phyloP scores from a whole-genome alignment of 1,139 yeast species.

The Taphrina sp. region DNA sequence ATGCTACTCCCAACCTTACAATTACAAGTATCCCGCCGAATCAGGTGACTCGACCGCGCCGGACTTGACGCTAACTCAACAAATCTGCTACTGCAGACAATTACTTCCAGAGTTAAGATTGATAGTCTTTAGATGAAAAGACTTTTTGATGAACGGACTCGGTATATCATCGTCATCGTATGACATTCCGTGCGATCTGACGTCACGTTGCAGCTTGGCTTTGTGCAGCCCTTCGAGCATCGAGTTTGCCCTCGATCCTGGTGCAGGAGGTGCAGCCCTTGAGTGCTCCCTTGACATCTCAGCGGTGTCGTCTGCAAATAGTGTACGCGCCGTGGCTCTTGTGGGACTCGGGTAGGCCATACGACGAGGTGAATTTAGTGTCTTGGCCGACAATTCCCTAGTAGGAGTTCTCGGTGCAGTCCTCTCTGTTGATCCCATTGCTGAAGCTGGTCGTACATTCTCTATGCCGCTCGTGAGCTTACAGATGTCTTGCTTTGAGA shows the following conservation, averaged over 20 bases:
- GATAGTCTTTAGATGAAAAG: conserved; percentile 8
- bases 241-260: conserved; percentile 1
- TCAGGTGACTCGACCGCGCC: no score
- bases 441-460: conserved; percentile 12
- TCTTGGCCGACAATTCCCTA: not conserved
- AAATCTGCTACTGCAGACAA: no score
- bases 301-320: conserved; percentile 5
- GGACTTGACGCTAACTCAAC: no score
- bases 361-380: not conserved
- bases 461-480: conserved; percentile 3
- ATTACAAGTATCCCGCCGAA: no score
- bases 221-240: conserved; percentile 14
- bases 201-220: conserved; percentile 2
- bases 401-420: conserved; percentile 15
- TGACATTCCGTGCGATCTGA: not conserved
- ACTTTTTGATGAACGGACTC: conserved; percentile 25
- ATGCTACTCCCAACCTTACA: no score
- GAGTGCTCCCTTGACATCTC: conserved; percentile 21
- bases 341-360: conserved; percentile 23
- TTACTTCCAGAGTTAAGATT: no score
- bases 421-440: not conserved
- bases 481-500: conserved; percentile 2
- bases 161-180: conserved; percentile 23
- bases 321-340: conserved; percentile 2
- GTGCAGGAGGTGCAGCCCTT: conserved; percentile 25